Evolutionary conservation across 495 filamentous ascomycete genomes (phyloP).

Genomic region (Aspergillus coremiiformis): DNA sequence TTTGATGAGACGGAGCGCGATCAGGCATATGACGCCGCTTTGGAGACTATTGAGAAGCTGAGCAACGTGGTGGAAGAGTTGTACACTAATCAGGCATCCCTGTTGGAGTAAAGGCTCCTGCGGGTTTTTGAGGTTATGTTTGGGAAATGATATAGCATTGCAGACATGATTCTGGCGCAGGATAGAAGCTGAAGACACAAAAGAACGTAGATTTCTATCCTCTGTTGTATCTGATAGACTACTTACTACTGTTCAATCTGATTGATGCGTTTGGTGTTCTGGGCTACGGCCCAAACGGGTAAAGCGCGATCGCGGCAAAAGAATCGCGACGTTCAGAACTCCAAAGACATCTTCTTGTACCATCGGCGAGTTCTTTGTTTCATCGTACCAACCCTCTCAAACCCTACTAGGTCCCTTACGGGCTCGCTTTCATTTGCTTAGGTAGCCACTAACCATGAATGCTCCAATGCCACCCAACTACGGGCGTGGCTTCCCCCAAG

Average conservation of each 20-base stretch:
- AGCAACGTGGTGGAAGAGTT: slow-evolving; percentile 95
- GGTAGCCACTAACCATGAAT: slow-evolving; percentile 28
- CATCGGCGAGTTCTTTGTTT: not conserved
- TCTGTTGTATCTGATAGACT: no score
- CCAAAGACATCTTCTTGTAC: not conserved
- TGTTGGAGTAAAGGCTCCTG: slow-evolving; percentile 65
- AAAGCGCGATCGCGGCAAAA: slow-evolving; percentile 34
- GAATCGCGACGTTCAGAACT: slow-evolving; percentile 29
- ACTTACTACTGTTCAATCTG: no score
- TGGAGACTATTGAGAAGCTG: slow-evolving; percentile 94
- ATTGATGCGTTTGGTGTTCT: not conserved
- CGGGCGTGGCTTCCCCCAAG: slow-evolving; percentile 36
- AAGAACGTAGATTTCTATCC: not conserved
- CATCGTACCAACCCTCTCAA: not conserved
- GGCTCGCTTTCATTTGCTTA: not conserved
- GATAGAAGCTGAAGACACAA: not conserved
- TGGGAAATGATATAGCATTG: slow-evolving; percentile 20
- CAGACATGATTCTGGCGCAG: slow-evolving; percentile 9
- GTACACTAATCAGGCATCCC: slow-evolving; percentile 93
- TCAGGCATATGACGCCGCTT: slow-evolving; percentile 85
- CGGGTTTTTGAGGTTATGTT: slow-evolving; percentile 8
- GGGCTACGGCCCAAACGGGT: slow-evolving; percentile 26
- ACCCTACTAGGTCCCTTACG: slow-evolving; percentile 2
- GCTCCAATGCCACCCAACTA: slow-evolving; percentile 41
- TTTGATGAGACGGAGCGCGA: slow-evolving; percentile 92